A percentile compares a stretch with the other conserved stretches of the same genome.
These are phyloP conservation scores for Begonia peltatifolia DNA, from an alignment of 306 rosid genomes.

Conservation along the genomic window DNA sequence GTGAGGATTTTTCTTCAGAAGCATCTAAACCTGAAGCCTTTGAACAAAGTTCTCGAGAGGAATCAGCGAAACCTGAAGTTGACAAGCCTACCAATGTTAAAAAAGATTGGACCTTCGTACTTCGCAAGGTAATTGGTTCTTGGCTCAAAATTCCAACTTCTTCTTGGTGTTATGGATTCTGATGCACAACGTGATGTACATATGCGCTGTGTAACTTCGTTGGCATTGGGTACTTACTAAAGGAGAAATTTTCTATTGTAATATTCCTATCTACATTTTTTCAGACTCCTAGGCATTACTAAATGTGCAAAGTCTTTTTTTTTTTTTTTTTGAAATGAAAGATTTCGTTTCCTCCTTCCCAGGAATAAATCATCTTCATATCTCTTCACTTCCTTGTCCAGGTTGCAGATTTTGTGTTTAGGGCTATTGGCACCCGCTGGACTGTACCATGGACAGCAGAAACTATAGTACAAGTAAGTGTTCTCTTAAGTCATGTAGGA, in stretches of 20 bases:
- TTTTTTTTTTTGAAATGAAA: background rate
- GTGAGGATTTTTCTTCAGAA: constrained; percentile 44
- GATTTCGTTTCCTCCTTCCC: background rate
- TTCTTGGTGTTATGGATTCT: background rate
- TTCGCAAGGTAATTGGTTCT: constrained; percentile 31
- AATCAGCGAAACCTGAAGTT: constrained; percentile 18
- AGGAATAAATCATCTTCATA: too few relatives aligned
- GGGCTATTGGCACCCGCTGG: constrained; percentile 38
- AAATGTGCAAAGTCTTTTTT: too few relatives aligned
- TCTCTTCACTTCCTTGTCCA: constrained; percentile 15
- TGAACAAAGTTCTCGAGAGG: constrained; percentile 16
- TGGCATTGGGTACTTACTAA: background rate
- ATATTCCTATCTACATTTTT: too few relatives aligned
- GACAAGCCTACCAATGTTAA: constrained; percentile 20
- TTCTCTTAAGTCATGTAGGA: background rate
- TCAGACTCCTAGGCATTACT: too few relatives aligned
- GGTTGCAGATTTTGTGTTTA: constrained; percentile 35
- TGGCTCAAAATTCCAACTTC: background rate
- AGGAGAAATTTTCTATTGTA: background rate
- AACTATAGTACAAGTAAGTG: constrained; percentile 73
- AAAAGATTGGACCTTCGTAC: constrained; percentile 24
- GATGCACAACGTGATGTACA: background rate
- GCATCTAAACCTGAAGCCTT: constrained; percentile 30
- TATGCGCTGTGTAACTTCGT: too few relatives aligned
- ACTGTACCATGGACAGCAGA: constrained; percentile 82